These are phyloP conservation scores for Pulveroboletus ravenelii DNA, from an alignment of 768 basidiomycete genomes.

Conservation along the genomic window DNA sequence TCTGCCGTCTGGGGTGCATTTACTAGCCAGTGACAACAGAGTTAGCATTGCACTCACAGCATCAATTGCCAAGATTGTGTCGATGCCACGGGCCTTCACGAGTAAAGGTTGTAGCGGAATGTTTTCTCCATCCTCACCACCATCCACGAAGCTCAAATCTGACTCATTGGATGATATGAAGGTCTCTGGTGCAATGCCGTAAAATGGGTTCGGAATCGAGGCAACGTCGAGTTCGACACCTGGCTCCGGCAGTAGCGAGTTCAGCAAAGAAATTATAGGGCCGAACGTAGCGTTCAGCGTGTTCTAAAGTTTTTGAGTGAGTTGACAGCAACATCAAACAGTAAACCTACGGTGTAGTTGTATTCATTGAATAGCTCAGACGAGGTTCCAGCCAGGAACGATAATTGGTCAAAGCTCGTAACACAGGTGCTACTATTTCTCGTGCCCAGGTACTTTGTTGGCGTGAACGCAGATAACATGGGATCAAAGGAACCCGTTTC, in stretches of 20 bases:
- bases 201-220: slow-evolving; percentile 36
- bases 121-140: slow-evolving; percentile 40
- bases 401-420: slow-evolving; percentile 33
- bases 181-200: slow-evolving; percentile 29
- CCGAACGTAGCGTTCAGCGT: slow-evolving; percentile 10
- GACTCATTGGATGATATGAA: slow-evolving; percentile 33
- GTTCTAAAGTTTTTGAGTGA: slow-evolving; percentile 6
- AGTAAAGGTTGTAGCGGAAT: slow-evolving; percentile 49
- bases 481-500: slow-evolving; percentile 42
- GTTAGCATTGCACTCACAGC: slow-evolving; percentile 18
- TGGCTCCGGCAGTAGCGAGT: slow-evolving; percentile 22
- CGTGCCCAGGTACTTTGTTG: slow-evolving; percentile 42
- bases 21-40: background rate
- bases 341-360: slow-evolving; percentile 25
- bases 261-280: slow-evolving; percentile 13
- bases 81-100: slow-evolving; percentile 41
- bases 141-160: slow-evolving; percentile 35
- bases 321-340: background rate
- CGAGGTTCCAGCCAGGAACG: slow-evolving; percentile 39
- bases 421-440: slow-evolving; percentile 30
- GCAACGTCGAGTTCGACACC: slow-evolving; percentile 28
- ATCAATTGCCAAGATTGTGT: slow-evolving; percentile 50
- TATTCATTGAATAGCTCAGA: slow-evolving; percentile 31
- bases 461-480: slow-evolving; percentile 42
- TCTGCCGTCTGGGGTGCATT: slow-evolving; percentile 12